phyloP scores from a whole-genome alignment of 192 early-diverging fungal species.

The Chytriomyces hyalinus region DNA sequence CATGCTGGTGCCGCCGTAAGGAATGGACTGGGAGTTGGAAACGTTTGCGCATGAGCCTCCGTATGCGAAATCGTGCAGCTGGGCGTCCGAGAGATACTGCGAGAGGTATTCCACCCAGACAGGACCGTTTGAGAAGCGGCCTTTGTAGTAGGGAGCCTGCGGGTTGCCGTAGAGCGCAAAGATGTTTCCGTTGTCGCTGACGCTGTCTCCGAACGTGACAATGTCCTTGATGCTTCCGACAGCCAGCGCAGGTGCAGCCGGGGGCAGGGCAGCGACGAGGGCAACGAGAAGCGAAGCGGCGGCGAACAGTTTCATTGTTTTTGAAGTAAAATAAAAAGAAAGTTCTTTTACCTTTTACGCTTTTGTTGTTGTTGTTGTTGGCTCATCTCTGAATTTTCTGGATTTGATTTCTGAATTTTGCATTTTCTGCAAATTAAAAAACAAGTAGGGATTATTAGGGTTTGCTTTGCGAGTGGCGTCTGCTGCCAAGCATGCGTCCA shows the following conservation, averaged over 20 bases:
- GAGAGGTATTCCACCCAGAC: constrained; percentile 42
- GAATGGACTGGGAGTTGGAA: not conserved
- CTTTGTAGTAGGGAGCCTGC: constrained; percentile 37
- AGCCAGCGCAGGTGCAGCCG: not conserved
- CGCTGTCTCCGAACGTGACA: constrained; percentile 62
- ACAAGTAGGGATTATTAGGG: too few species aligned
- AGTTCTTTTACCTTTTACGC: too few species aligned
- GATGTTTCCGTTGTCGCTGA: constrained; percentile 54
- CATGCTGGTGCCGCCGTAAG: not conserved
- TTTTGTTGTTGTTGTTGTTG: too few species aligned
- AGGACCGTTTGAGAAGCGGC: constrained; percentile 51
- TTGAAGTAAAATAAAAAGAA: too few species aligned
- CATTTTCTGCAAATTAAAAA: too few species aligned
- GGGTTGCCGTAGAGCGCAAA: constrained; percentile 34
- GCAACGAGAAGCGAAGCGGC: not conserved
- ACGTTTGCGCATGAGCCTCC: constrained; percentile 1
- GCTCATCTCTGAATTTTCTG: too few species aligned
- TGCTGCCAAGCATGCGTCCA: too few species aligned
- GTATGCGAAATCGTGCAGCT: constrained; percentile 18
- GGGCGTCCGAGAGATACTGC: constrained; percentile 9
- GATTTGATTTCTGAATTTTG: too few species aligned
- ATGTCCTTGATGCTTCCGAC: constrained; percentile 40
- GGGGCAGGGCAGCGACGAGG: not conserved
- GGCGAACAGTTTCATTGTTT: too few species aligned
- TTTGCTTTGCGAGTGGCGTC: too few species aligned